Evolutionary conservation across 805 yeast genomes (phyloP), one percentile per base, ranked within the genome.

Genomic region (Dipodascopsis uninucleata): DNA sequence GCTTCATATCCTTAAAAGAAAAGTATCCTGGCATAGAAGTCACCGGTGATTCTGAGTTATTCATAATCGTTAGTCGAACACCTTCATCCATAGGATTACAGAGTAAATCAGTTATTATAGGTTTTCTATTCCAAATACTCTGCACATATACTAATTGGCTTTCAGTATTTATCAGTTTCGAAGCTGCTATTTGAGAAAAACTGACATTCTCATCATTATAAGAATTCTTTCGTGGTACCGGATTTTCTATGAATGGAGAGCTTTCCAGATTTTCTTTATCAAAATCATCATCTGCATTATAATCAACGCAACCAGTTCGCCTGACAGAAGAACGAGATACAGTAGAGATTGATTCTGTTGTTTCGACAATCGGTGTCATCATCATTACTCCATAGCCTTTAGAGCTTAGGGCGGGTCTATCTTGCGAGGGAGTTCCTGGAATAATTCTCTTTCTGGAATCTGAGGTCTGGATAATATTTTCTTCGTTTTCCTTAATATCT

Each of bases 21-120:
- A 56, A 61, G 43, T 58, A 63, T 1, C 71, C 69, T 2, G 37
- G 38, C 41, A 64, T 70, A 1, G 60, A 49, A 70, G 23, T 21
- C 7, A 51, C 35, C 4, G 76, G 63, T 4, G 75, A 70, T 0
- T 58, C 32, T 12, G 78, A 49, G 2, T 61, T 63, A 9, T 62
- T 51, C 14, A 80, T 48, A 6, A 79, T 61, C 4, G 61, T 53
- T 5, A 51, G 57, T 48, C 76, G 68, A 20, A 77, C 50, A 1
- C 52, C 53, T 3, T 61, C 60, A 58, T 74, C 78, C 33, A 74
- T 65, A 2, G 89, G 82, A 36, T 72, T n/a, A 58, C 61, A 28
- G 61, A 47, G 52, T 28, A 45, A 51, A 14, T 31, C 58, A 16
- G 22, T 17, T n/a, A 56, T 45, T 6, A 49, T 20, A 3, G 55